Conservation (phyloP, 169 alveolate species). For the Cytauxzoon felis region DNA sequence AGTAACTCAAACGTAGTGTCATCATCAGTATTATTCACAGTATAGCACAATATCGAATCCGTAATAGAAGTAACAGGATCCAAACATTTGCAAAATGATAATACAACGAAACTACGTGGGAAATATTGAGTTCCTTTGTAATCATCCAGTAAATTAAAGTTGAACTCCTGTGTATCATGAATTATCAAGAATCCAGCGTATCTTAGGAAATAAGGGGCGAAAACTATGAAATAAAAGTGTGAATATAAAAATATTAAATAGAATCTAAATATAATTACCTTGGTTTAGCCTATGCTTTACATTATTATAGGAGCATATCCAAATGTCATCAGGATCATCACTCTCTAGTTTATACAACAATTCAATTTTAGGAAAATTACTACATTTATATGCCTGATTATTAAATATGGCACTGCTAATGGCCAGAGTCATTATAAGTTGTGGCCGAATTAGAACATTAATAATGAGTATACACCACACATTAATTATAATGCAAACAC, state of each 20-base stretch:
- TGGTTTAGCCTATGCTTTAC: background rate
- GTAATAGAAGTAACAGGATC: constrained; percentile 1
- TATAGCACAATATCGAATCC: constrained; percentile 4
- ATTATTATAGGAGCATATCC: constrained; percentile 53
- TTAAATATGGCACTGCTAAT: no score
- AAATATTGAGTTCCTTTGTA: no score
- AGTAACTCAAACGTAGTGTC: background rate
- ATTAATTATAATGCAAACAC: no score
- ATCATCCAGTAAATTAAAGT: background rate
- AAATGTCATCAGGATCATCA: background rate
- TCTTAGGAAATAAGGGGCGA: constrained; percentile 39
- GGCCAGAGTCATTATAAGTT: no score
- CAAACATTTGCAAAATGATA: background rate
- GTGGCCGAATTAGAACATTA: no score
- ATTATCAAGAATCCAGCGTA: constrained; percentile 31
- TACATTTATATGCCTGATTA: no score
- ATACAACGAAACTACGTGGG: background rate
- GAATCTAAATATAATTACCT: constrained; percentile 19
- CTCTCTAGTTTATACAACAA: constrained; percentile 13
- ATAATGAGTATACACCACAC: no score
- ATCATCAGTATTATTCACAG: background rate
- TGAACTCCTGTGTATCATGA: background rate
- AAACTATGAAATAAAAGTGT: background rate
- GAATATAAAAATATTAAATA: background rate
- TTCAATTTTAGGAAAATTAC: background rate